Conservation (phyloP, 768 basidiomycete species). For the Neoboletus brunneissimus region DNA sequence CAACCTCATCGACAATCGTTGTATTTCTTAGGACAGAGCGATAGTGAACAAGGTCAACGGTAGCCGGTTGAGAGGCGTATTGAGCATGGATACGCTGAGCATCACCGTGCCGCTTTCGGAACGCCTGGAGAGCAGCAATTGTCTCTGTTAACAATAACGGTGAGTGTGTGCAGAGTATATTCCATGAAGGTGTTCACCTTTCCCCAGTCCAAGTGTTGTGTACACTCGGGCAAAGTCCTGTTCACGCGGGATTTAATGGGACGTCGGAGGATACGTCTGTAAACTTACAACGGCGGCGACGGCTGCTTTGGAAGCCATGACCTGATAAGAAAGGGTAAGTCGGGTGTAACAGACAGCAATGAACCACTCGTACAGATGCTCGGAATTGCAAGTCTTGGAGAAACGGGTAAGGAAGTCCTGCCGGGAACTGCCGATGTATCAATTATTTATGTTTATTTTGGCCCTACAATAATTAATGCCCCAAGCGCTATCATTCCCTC, state of each 20-base stretch:
- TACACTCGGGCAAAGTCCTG: conserved; percentile 87
- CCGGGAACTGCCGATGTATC: conserved; percentile 30
- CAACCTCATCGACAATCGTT: conserved; percentile 86
- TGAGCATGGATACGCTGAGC: conserved; percentile 72
- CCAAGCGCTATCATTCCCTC: no score
- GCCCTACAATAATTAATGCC: not conserved
- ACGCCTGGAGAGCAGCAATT: conserved; percentile 83
- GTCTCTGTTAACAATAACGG: conserved; percentile 58
- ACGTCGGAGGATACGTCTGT: not conserved
- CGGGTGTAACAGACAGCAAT: not conserved
- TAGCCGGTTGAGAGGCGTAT: conserved; percentile 68
- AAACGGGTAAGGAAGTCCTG: conserved; percentile 8
- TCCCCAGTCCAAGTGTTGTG: conserved; percentile 77
- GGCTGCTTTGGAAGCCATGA: conserved; percentile 72
- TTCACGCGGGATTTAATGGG: conserved; percentile 8
- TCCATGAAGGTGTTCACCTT: conserved; percentile 47
- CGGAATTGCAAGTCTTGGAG: conserved; percentile 14
- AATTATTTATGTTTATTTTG: conserved; percentile 1
- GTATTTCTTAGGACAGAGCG: conserved; percentile 90
- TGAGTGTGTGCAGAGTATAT: conserved; percentile 1
- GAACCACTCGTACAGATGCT: conserved; percentile 13
- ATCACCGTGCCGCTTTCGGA: conserved; percentile 93
- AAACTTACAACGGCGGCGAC: conserved; percentile 59
- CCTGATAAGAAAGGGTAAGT: conserved; percentile 13
- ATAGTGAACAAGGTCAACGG: conserved; percentile 90